Base-by-base conservation (phyloP, 2,329 filamentous ascomycete species). In the Ambrosiella xylebori region DNA sequence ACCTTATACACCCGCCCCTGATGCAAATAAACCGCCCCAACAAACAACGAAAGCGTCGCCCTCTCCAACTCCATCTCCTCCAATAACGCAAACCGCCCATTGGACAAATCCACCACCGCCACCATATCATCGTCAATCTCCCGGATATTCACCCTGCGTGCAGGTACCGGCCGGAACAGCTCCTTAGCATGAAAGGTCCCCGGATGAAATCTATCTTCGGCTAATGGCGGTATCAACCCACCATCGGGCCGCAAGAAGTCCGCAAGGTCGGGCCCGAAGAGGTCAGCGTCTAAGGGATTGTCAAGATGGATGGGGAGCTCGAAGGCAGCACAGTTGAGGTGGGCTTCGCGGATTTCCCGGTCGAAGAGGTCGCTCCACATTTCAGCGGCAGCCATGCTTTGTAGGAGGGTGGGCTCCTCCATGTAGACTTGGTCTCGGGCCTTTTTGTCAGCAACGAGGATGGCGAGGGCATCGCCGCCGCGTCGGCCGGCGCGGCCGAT, bases 351-450 rank as follows among this genome's bases (percentile, higher is more conserved):
- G 5, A 96, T 85, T 3, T 97, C 79, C 73, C 95, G 82, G 63
- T 96, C 97, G 51, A 84, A 77, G n/a, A 98, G 73, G 66, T 98
- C 93, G 3, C 97, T 86, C 66, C 93, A 89, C 1, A 97, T 74
- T 67, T 88, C 86, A 63, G 84, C 86, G 63, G 96, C 95, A 0
- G 90, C 89, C 65, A 88, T 88, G 0, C 86, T 93, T 69, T 97
- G 91, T 27, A 98, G 84, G 68, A 95, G 88, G 61, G 93, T 85
- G 0, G 93, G 93, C 63, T 97, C 95, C 61, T 87, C 82, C 93
- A 98, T 98, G 69, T 94, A 98, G 67, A 94, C 83, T 67, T 98
- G 93, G 67, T 98, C 93, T 0, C 88, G 88, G 2, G 90, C 83
- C 63, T 93, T 95, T 62, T 82, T 82, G 66, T 96, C 90, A 1